Conservation (phyloP, 495 filamentous ascomycete species). For the Cercophora newfieldiana region DNA sequence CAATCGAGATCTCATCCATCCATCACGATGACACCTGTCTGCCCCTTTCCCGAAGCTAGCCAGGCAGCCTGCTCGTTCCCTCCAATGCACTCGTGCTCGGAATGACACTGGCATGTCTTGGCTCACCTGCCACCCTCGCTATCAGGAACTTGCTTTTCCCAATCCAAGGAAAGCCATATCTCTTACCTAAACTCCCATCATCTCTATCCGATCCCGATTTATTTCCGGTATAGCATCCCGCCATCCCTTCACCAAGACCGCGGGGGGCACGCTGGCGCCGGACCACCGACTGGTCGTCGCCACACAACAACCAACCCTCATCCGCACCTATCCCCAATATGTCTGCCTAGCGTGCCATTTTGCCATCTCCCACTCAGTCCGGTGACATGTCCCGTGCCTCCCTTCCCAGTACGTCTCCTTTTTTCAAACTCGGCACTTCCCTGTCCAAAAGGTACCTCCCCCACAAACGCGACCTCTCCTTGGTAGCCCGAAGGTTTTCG, state of each 20-base stretch:
- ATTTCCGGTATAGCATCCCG: background rate
- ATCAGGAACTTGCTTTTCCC: too few relatives aligned
- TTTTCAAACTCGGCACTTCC: background rate
- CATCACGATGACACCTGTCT: too few relatives aligned
- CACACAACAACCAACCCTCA: background rate
- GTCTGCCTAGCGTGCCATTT: background rate
- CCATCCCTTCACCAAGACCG: background rate
- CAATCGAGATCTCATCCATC: too few relatives aligned
- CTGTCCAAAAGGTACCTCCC: background rate
- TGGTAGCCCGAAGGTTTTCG: background rate
- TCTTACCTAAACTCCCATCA: too few relatives aligned
- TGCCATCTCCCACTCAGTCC: background rate
- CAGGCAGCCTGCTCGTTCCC: too few relatives aligned
- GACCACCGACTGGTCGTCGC: background rate
- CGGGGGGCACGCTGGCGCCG: background rate
- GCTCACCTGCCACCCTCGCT: too few relatives aligned
- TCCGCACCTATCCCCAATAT: background rate
- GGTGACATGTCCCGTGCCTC: background rate
- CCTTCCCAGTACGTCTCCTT: background rate
- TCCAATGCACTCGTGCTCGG: too few relatives aligned
- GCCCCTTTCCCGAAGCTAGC: too few relatives aligned
- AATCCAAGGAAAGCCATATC: background rate
- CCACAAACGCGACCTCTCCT: too few relatives aligned
- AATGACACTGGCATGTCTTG: too few relatives aligned
- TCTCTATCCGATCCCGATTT: background rate